Evolutionary conservation across 2,329 filamentous ascomycete genomes (phyloP), one percentile per base, ranked within the genome.

Genomic region (Stromatinia cepivora): DNA sequence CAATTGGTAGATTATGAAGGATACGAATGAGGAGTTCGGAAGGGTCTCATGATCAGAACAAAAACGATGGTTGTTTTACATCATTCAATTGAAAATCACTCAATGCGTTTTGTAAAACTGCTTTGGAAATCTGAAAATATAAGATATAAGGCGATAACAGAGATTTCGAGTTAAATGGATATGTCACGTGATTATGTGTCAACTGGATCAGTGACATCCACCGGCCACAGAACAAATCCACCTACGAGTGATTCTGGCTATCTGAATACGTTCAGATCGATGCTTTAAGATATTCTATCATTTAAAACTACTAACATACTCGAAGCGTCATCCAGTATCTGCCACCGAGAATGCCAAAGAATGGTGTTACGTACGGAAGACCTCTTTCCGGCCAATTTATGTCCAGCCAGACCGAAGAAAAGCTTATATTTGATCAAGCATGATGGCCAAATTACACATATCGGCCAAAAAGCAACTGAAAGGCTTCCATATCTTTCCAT

Each of bases 31-130:
- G n/a, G n/a, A n/a, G n/a, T n/a, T 13, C 13, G 20, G 17, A 7
- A 22, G 31, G 25, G 34, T 64, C 61, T 28, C 46, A 46, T 64
- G 61, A 64, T 53, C 61, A 53, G 17, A 52, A 28, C 1, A 20
- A 39, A 52, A 22, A 8, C 4, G 31, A 22, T 25, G 10, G 1
- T 20, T 28, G 7, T 39, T 52, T 28, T 11, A 28, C 13, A 4
- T 22, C 31, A 7, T 52, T 20, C 15, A 20, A 20, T 9, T 28
- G 1, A 28, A 13, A 7, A 7, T 3, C 13, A 39, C 3, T 4
- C 9, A 11, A 0, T 11, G 0, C 25, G 3, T 25, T n/a, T 9
- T 39, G 13, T 52, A 20, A 7, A 4, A 28, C 20, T 6, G 2
- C 4, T 36, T 34, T 36, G 17, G n/a, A 20, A 9, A 54, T 34